Percentiles rank a stretch among this genome's conserved stretches.
Evolutionary conservation across 2,329 filamentous ascomycete genomes (phyloP).

Genomic region (Talaromyces sp.): DNA sequence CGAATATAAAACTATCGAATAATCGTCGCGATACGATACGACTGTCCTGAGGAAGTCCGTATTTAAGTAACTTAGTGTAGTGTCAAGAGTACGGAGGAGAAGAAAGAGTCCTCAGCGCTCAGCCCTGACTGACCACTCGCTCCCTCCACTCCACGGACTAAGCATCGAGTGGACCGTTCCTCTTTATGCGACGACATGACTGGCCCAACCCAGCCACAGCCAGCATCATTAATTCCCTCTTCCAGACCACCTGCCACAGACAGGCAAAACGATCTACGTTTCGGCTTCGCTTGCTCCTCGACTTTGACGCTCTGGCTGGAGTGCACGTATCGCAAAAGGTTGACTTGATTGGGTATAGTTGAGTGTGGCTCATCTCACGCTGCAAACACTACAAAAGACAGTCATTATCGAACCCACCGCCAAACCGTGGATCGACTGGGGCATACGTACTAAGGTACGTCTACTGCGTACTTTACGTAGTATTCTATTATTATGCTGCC

Average conservation of each 20-base stretch:
- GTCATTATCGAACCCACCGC: too few relatives aligned
- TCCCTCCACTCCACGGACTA: too few relatives aligned
- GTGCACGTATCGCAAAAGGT: not conserved
- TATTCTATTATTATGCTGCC: not conserved
- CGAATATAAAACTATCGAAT: not conserved
- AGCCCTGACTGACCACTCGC: not conserved
- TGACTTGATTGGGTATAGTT: conserved; percentile 2
- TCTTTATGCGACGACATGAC: not conserved
- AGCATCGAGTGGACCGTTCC: not conserved
- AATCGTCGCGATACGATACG: not conserved
- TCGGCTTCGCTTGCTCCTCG: not conserved
- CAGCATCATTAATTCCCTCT: not conserved
- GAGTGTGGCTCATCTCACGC: not conserved
- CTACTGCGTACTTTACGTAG: too few relatives aligned
- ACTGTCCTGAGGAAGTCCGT: not conserved
- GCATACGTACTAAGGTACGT: not conserved
- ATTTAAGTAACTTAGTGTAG: not conserved
- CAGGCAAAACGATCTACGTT: not conserved
- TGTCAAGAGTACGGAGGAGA: not conserved
- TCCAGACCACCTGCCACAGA: not conserved
- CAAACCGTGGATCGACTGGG: not conserved
- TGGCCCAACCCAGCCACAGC: not conserved
- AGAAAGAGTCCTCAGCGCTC: not conserved
- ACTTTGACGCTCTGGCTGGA: not conserved
- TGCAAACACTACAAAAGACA: too few relatives aligned